Evolutionary conservation across 2,329 filamentous ascomycete species (phyloP), one percentile per base, ranked within the genome.

Genomic region (Colletotrichum melonis): DNA sequence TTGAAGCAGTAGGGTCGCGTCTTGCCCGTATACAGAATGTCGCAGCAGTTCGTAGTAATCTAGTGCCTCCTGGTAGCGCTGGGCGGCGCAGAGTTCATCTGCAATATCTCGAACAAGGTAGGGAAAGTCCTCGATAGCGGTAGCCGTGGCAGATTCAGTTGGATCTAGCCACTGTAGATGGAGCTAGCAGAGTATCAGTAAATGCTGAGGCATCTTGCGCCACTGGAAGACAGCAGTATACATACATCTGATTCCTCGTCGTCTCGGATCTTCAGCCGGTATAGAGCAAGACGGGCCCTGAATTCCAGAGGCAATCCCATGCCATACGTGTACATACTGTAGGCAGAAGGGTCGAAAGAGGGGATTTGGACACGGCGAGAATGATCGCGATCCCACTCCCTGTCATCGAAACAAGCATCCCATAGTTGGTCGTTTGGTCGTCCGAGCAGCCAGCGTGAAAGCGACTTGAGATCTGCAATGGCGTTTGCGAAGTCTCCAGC

Each of bases 361-460:
- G 88, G 81, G 5, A 94, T 88, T 70, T 88, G 82, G 2, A 85
- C 81, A 70, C 95, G 91, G 74, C 97, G 92, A 24, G 88, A 86
- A 78, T 95, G 90, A 57, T 92, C 88, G 5, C 89, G 83, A 80
- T 99, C 97, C 91, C 95, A 99, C 83, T 99, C 97, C 69, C 95
- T 89, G 80, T 98, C 95, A 79, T 98, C 94, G 5, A 90, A 86
- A 35, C 88, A 85, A 75, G 89, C 87, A 9, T 87, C 80, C 97
- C 97, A 99, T 78, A 91, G 94, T 0, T 79, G 82, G 80, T 99
- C 95, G 5, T 89, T 85, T 46, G 88, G 85, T 62, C 97, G 91
- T 9, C 94, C 94, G 52, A 98, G 86, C 67, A 98, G 87, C 95
- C 95, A 98, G 69, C 97, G 88, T 26, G 93, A 90, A 19, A 98